Conservation (phyloP, 164 flowering plant species). For the Tinospora cordifolia region DNA sequence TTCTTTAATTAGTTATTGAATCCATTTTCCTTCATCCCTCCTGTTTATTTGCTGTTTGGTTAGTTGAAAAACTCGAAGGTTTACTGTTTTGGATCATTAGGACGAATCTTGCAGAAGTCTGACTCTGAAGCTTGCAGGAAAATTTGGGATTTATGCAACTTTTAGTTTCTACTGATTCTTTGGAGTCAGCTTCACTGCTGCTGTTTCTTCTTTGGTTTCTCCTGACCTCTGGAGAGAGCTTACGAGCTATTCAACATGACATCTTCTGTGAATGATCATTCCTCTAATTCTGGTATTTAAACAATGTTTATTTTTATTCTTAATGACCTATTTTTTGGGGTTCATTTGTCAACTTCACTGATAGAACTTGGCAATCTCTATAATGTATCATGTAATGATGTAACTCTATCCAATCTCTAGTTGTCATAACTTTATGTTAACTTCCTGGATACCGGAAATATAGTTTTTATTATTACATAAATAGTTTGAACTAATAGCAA, state of each 20-base stretch:
- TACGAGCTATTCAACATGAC: conserved; percentile 3
- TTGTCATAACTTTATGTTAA: background rate
- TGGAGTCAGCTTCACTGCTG: background rate
- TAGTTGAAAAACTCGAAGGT: too few species aligned
- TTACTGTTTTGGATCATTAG: too few species aligned
- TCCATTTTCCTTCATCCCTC: too few species aligned
- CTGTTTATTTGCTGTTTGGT: too few species aligned
- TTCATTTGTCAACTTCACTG: background rate
- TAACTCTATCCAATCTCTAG: background rate
- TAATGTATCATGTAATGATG: too few species aligned
- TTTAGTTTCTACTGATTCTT: background rate
- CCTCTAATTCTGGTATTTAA: conserved; percentile 16
- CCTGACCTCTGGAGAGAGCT: background rate
- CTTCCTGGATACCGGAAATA: background rate
- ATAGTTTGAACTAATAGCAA: too few species aligned
- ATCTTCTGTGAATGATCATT: conserved; percentile 13
- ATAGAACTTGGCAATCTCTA: too few species aligned
- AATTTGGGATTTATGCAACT: background rate
- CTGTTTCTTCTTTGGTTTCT: background rate
- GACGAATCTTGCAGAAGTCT: too few species aligned
- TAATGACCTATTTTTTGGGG: background rate
- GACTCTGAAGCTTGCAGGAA: background rate
- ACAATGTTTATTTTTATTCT: too few species aligned
- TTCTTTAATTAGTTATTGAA: too few species aligned
- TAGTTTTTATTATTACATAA: background rate